Conservation (phyloP, 2,329 filamentous ascomycete genomes). For the Orbilia brochopaga region DNA sequence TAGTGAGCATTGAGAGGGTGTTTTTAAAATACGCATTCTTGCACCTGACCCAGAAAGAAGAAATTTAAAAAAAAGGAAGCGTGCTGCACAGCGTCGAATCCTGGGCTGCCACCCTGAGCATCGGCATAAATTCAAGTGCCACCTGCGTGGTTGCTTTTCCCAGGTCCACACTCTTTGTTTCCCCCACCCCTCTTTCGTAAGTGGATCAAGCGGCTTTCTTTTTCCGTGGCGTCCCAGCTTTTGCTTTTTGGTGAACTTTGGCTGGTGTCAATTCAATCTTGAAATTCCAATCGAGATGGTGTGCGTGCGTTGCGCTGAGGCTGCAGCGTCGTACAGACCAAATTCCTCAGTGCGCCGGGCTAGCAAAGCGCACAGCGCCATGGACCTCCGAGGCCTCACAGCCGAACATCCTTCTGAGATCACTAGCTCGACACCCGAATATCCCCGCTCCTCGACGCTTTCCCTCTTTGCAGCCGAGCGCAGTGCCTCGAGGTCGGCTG, state of each 20-base stretch:
- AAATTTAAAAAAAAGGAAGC: background rate
- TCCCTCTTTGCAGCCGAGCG: too few relatives aligned
- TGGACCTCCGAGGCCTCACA: too few relatives aligned
- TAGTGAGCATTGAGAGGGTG: background rate
- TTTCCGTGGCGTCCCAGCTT: constrained; percentile 1
- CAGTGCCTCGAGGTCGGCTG: too few relatives aligned
- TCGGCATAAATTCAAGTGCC: too few relatives aligned
- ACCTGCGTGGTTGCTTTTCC: background rate
- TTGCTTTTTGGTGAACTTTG: background rate
- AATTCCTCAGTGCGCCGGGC: constrained; percentile 6
- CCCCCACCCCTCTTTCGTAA: background rate
- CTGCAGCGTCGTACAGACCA: constrained; percentile 14
- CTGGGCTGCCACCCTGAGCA: too few relatives aligned
- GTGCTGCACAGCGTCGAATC: background rate
- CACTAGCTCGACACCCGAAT: constrained; percentile 11
- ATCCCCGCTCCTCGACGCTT: constrained; percentile 12
- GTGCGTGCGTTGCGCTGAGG: constrained; percentile 1
- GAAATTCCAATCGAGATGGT: constrained; percentile 38
- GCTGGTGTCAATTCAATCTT: background rate
- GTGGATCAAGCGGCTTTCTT: constrained; percentile 3
- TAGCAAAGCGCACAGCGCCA: constrained; percentile 2
- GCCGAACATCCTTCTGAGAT: background rate
- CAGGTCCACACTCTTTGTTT: background rate
- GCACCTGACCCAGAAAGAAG: background rate
- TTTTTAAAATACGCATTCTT: background rate